Conservation (phyloP, 2,329 filamentous ascomycete genomes). For the Dendryphion nanum region DNA sequence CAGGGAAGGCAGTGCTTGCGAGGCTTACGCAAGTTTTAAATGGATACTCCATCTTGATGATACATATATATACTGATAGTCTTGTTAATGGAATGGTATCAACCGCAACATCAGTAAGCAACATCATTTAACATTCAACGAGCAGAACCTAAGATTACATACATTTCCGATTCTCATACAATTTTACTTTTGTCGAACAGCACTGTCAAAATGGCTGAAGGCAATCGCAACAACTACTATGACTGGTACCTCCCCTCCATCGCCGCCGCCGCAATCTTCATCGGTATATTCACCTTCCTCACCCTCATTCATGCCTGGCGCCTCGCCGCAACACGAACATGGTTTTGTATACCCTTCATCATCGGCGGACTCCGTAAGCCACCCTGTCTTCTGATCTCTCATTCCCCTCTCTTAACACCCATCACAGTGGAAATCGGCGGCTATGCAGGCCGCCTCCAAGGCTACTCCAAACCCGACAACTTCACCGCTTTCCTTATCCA, state of each 20-base stretch:
- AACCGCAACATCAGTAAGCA: no score
- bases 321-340: slow-evolving; percentile 42
- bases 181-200: no score
- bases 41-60: no score
- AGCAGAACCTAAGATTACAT: no score
- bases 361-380: slow-evolving; percentile 49
- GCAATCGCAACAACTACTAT: not conserved
- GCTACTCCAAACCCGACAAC: slow-evolving; percentile 30
- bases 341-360: slow-evolving; percentile 51
- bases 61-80: no score
- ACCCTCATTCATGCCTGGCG: slow-evolving; percentile 47
- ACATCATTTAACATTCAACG: no score
- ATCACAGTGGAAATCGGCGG: slow-evolving; percentile 37
- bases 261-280: slow-evolving; percentile 25
- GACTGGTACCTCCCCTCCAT: slow-evolving; percentile 4
- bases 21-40: no score
- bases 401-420: slow-evolving; percentile 6
- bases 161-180: no score
- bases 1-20: no score
- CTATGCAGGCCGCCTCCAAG: slow-evolving; percentile 27
- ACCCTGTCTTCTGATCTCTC: slow-evolving; percentile 1
- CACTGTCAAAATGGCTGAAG: not conserved
- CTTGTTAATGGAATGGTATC: no score
- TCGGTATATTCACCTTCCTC: slow-evolving; percentile 48
- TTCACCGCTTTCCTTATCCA: slow-evolving; percentile 37